Conservation (phyloP, 1,284 basidiomycete species). For the Sphaerobolus stellatus region DNA sequence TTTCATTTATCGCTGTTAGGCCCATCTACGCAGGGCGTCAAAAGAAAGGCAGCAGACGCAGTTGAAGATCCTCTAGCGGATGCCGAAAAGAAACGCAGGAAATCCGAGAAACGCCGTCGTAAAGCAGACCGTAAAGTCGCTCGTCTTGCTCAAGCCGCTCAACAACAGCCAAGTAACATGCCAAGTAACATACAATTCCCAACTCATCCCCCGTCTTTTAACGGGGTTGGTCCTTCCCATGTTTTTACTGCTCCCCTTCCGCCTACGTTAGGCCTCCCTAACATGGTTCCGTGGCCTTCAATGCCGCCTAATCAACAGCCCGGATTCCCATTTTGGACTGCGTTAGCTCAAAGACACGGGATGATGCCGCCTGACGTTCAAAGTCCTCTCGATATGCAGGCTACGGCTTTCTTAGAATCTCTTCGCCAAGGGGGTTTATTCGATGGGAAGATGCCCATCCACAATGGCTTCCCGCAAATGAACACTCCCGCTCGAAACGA, state of each 20-base stretch:
- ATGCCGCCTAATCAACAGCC: too few species aligned
- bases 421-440: too few species aligned
- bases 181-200: neutral
- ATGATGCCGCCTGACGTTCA: too few species aligned
- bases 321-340: too few species aligned
- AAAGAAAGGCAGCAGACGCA: slow-evolving; percentile 1
- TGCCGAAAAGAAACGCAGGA: slow-evolving; percentile 1
- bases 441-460: too few species aligned
- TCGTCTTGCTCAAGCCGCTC: neutral
- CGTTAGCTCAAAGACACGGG: too few species aligned
- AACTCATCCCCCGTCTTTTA: neutral
- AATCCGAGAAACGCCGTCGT: slow-evolving; percentile 9
- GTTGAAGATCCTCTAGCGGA: slow-evolving; percentile 1
- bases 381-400: too few species aligned
- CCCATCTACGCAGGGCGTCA: neutral
- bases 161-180: neutral
- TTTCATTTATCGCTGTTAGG: neutral
- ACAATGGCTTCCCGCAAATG: too few species aligned
- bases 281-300: neutral
- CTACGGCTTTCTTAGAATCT: too few species aligned
- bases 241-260: neutral
- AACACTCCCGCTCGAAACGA: too few species aligned
- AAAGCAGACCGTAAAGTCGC: slow-evolving; percentile 5
- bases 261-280: neutral
- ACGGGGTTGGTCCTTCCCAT: neutral